phyloP scores from a whole-genome alignment of 1,139 yeast genomes.

The Pichia kudriavzevii region DNA sequence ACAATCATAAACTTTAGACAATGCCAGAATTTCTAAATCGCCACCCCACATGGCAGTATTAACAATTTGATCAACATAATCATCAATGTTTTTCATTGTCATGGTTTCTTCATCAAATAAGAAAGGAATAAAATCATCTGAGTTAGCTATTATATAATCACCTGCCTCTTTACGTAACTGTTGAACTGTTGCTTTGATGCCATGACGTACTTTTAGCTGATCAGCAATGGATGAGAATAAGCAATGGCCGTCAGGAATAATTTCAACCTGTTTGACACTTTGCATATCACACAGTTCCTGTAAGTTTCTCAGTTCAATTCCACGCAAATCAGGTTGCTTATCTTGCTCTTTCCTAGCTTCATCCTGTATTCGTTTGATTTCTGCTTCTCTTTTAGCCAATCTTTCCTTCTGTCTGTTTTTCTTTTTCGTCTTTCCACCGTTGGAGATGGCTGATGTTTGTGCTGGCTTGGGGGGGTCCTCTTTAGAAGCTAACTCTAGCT shows the following conservation, averaged over 20 bases:
- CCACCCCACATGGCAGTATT: constrained; percentile 93
- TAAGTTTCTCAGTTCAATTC: constrained; percentile 64
- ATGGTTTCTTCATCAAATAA: constrained; percentile 70
- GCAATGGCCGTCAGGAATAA: constrained; percentile 92
- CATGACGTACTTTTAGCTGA: constrained; percentile 54
- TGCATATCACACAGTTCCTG: constrained; percentile 41
- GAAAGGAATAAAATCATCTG: constrained; percentile 72
- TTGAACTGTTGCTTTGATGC: constrained; percentile 34
- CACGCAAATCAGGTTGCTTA: constrained; percentile 55
- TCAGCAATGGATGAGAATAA: constrained; percentile 79
- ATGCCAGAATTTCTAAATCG: constrained; percentile 81
- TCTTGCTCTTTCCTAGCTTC: constrained; percentile 72
- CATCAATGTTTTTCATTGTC: constrained; percentile 53
- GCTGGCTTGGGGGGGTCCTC: too few species aligned
- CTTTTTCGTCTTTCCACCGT: constrained; percentile 33
- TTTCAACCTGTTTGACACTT: constrained; percentile 50
- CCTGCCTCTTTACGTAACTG: constrained; percentile 63
- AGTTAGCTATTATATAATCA: constrained; percentile 51
- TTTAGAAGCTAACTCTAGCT: constrained; percentile 33
- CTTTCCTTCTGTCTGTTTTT: constrained; percentile 83
- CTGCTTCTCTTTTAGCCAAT: constrained; percentile 68
- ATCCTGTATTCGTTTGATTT: constrained; percentile 50
- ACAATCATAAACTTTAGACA: constrained; percentile 58
- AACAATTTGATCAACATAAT: constrained; percentile 62
- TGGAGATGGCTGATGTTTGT: constrained; percentile 3